Evolutionary conservation across 176 grass and related monocot genomes (phyloP).

Genomic region (Aegilops speltoides): DNA sequence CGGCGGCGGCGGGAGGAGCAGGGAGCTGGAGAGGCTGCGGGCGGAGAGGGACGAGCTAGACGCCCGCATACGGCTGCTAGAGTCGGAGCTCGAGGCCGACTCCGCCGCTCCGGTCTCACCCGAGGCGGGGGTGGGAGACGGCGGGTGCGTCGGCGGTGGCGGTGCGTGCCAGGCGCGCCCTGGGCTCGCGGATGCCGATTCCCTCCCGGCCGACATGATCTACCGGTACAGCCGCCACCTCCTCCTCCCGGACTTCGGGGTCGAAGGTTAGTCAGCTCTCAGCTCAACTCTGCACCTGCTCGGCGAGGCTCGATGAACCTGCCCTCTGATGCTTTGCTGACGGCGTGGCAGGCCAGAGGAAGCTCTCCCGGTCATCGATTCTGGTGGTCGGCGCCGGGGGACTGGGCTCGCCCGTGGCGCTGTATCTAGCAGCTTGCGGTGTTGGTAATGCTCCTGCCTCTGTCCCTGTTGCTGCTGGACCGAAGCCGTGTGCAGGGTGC

Average conservation of each 20-base stretch:
- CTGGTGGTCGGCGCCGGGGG: slow-evolving; percentile 93
- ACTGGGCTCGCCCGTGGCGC: slow-evolving; percentile 74
- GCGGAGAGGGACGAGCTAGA: slow-evolving; percentile 58
- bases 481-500: background rate
- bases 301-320: background rate
- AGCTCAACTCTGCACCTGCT: background rate
- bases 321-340: background rate
- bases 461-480: background rate
- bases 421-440: slow-evolving; percentile 84
- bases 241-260: slow-evolving; percentile 83
- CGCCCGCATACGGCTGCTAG: slow-evolving; percentile 52
- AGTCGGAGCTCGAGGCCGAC: slow-evolving; percentile 40
- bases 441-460: slow-evolving; percentile 63
- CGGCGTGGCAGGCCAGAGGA: slow-evolving; percentile 50
- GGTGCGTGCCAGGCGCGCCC: slow-evolving; percentile 6
- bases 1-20: background rate
- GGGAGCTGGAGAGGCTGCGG: slow-evolving; percentile 55
- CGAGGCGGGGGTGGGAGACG: background rate
- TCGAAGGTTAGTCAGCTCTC: slow-evolving; percentile 51
- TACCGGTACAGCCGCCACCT: slow-evolving; percentile 88
- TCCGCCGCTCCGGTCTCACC: background rate
- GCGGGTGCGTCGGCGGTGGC: background rate
- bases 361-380: slow-evolving; percentile 70
- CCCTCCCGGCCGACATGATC: slow-evolving; percentile 64
- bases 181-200: background rate